Base-by-base conservation (phyloP, 306 rosid genomes). In the Mucuna pruriens region DNA sequence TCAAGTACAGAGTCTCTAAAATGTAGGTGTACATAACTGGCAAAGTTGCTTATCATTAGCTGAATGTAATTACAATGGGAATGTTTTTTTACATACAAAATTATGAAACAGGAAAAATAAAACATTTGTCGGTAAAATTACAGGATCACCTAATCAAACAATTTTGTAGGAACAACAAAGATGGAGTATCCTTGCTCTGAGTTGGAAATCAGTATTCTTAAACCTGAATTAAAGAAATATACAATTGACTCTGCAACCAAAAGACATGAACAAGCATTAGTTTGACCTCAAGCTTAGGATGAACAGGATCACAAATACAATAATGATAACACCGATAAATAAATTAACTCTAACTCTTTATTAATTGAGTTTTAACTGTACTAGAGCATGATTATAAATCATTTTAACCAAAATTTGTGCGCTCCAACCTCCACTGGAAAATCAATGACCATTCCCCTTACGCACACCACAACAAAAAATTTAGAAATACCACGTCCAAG, bases 181-280 rank as follows among this genome's bases (percentile, higher is more conserved):
- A 75, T 33, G 64, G 71, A 78, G 87, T 80, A 84, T 75, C 86
- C 90, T 87, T 79, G 83, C 81, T 78, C 81, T 77, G 92, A 72
- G 57, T 45, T 69, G 89, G 86, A 87, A 88, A 87, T 88, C 87
- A 45, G 86, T 84, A 80, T 84, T 75, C 91, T 82, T 46, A 87
- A 70, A 83, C 79, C 87, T 57, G 80, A 85, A 71, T 72, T 84
- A 84, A 82, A 85, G 80, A 85, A 81, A 90, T 89, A 84, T 91
- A 88, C 89, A 80, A 76, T 80, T 80, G 83, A 72, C 80, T 82
- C 97, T 93, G 97, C 92, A 91, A 81, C 79, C 85, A 81, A 84
- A 65, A 69, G 25, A 61, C 65, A 74, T 22, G 25, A 80, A 49
- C 78, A 67, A 55, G 17, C 60, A 80, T 92, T 79, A 89, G 86